Base-by-base conservation (phyloP, 495 filamentous ascomycete genomes). In the Neurospora sublineolata region DNA sequence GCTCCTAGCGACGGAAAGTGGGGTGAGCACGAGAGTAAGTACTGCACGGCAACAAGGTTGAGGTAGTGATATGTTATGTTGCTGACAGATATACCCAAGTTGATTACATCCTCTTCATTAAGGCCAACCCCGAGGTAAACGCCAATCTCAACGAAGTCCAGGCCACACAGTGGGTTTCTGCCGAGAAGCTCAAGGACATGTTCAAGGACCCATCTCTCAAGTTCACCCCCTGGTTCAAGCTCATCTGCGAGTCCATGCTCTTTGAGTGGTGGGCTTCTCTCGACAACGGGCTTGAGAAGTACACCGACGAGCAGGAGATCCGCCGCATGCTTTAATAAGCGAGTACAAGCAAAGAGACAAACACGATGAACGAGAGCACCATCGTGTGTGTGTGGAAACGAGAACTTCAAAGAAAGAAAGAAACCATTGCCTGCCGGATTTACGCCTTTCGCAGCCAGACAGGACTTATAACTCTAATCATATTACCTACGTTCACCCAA, bases 141-240 rank as follows among this genome's bases (percentile, higher is more conserved):
- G 79, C 86, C 73, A 99, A 92, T 84, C 85, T 84, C 37, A 99
- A 99, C 81, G 95, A 99, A 83, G 94, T 92, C 37, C 87, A 87
- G 73, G 94, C 90, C 76, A 92, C 89, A 30, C 84, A 87, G 76
- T 98, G 95, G 75, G 95, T 97, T 37, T 89, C 91, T 11, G 84
- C 90, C 39, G 89, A 92, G 12, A 91, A 95, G 72, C 84, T 99
- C 72, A 95, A 92, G 85, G 74, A 84, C 64, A 93, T 94, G 88
- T 97, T 99, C 79, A 80, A 90, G 76, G 88, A 97, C 79, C 86
- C 89, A 10, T 85, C 77, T 8, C 85, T 97, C 73, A 90, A 87
- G 75, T 99, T 98, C 80, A 99, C 95, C 8, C 95, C 95, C 1
- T 99, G 95, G 95, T 99, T 99, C 85, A 97, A 97, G 87, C 89